Percentiles rank a stretch among this genome's conserved stretches.
Conservation (phyloP, 768 basidiomycete species). For the Arthromyces matolae region DNA sequence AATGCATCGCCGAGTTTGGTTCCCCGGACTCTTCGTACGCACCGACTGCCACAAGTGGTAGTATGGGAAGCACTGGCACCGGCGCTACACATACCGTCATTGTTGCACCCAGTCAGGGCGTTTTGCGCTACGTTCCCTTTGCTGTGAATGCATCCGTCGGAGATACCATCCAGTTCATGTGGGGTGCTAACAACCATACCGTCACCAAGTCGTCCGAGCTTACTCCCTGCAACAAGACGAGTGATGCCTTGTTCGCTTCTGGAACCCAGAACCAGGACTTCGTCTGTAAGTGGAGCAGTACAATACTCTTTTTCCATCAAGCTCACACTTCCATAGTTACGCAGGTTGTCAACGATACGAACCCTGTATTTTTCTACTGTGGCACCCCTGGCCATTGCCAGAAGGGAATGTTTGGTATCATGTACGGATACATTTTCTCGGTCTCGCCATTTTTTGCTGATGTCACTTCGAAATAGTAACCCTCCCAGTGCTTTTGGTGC, state of each 20-base stretch:
- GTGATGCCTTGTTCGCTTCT: constrained; percentile 55
- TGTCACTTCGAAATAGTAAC: constrained; percentile 36
- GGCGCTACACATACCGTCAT: constrained; percentile 72
- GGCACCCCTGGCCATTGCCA: constrained; percentile 65
- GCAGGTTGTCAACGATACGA: constrained; percentile 69
- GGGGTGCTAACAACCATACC: constrained; percentile 78
- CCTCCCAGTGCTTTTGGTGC: constrained; percentile 47
- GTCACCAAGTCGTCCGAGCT: constrained; percentile 75
- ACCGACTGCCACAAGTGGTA: constrained; percentile 30
- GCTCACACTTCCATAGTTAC: constrained; percentile 42
- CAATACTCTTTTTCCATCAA: background rate
- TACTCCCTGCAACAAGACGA: constrained; percentile 69
- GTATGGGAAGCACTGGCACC: constrained; percentile 35
- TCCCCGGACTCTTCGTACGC: constrained; percentile 29
- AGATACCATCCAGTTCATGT: constrained; percentile 73
- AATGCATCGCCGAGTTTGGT: constrained; percentile 66
- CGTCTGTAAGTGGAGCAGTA: constrained; percentile 46
- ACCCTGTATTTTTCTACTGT: constrained; percentile 75
- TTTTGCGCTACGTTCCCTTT: constrained; percentile 73
- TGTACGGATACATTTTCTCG: constrained; percentile 32
- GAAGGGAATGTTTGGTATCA: constrained; percentile 85
- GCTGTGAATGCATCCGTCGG: constrained; percentile 72
- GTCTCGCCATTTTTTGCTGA: background rate
- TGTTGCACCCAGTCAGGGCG: constrained; percentile 74
- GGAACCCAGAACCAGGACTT: constrained; percentile 62